A percentile compares a stretch with the other conserved stretches of the same genome.
These are phyloP conservation scores for Penicillium nucicola DNA, from an alignment of 495 filamentous ascomycete species.

Conservation along the genomic window DNA sequence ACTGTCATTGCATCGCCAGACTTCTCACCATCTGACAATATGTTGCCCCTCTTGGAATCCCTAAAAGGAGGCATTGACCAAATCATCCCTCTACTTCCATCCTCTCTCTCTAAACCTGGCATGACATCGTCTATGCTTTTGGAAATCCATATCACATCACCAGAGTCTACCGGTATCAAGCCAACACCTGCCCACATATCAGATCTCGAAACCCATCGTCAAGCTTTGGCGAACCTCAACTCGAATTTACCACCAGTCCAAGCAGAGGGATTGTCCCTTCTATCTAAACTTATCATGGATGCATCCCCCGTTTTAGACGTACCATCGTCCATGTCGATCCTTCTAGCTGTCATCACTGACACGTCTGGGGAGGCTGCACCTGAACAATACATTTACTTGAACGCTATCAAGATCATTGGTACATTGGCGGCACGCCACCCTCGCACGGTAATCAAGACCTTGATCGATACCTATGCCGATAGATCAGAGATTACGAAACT, in stretches of 20 bases:
- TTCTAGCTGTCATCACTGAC: conserved; percentile 65
- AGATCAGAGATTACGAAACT: conserved; percentile 48
- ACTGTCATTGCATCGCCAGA: conserved; percentile 61
- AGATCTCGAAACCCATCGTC: conserved; percentile 66
- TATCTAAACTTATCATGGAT: conserved; percentile 61
- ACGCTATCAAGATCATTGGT: conserved; percentile 64
- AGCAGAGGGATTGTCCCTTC: conserved; percentile 70
- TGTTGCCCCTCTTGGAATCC: conserved; percentile 37
- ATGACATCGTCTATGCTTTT: conserved; percentile 55
- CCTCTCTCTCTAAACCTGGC: conserved; percentile 34
- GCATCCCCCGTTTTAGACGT: conserved; percentile 68
- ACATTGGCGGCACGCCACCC: conserved; percentile 65
- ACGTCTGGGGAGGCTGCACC: conserved; percentile 30
- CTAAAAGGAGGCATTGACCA: conserved; percentile 53
- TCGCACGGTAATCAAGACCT: conserved; percentile 58
- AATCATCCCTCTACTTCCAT: conserved; percentile 35
- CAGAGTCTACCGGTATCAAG: conserved; percentile 45
- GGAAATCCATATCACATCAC: conserved; percentile 54
- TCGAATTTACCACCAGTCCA: conserved; percentile 74
- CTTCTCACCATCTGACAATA: conserved; percentile 51
- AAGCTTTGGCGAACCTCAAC: conserved; percentile 71
- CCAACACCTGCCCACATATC: conserved; percentile 44
- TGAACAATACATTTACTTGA: conserved; percentile 75
- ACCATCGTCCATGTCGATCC: conserved; percentile 60
- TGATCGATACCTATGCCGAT: conserved; percentile 70